Percentiles rank a stretch among this genome's conserved stretches.
phyloP scores from a whole-genome alignment of 2,329 filamentous ascomycete species.

The Akanthomyces muscarius region DNA sequence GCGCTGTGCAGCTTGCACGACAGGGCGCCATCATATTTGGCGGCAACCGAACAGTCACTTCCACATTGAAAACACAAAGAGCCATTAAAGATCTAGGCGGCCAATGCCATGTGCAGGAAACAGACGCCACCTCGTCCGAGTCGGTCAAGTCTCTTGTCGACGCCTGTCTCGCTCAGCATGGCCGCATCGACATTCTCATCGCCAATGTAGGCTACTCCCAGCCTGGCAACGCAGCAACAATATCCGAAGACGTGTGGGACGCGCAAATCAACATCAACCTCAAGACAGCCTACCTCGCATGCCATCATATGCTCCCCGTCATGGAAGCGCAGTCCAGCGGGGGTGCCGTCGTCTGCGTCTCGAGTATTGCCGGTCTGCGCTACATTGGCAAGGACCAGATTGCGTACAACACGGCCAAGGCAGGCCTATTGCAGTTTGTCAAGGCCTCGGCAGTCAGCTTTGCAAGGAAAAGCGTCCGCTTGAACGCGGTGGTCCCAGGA shows the following conservation, averaged over 20 bases:
- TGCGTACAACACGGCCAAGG: slow-evolving; percentile 50
- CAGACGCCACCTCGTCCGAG: slow-evolving; percentile 48
- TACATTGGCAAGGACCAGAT: slow-evolving; percentile 49
- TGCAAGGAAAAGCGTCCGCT: slow-evolving; percentile 40
- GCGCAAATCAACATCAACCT: slow-evolving; percentile 51
- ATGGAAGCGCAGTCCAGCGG: slow-evolving; percentile 45
- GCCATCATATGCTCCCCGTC: slow-evolving; percentile 49
- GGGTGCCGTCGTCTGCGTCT: slow-evolving; percentile 44
- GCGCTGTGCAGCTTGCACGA: slow-evolving; percentile 42
- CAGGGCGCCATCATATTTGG: slow-evolving; percentile 48
- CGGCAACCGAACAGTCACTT: slow-evolving; percentile 42
- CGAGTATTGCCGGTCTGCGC: slow-evolving; percentile 48
- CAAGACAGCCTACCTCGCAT: slow-evolving; percentile 51
- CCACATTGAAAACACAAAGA: slow-evolving; percentile 37
- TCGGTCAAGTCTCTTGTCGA: slow-evolving; percentile 52
- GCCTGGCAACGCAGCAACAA: slow-evolving; percentile 44
- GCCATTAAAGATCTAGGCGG: slow-evolving; percentile 34
- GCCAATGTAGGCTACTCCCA: slow-evolving; percentile 59
- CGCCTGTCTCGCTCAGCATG: slow-evolving; percentile 47
- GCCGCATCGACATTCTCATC: slow-evolving; percentile 55
- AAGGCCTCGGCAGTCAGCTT: slow-evolving; percentile 49
- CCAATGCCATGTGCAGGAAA: slow-evolving; percentile 37
- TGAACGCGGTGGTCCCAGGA: slow-evolving; percentile 54
- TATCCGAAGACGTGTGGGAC: slow-evolving; percentile 49
- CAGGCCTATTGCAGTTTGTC: slow-evolving; percentile 48